Percentiles rank a stretch among this genome's conserved stretches.
These are phyloP conservation scores for Oryza nivara DNA, from an alignment of 176 grass and related monocot genomes.

Conservation along the genomic window DNA sequence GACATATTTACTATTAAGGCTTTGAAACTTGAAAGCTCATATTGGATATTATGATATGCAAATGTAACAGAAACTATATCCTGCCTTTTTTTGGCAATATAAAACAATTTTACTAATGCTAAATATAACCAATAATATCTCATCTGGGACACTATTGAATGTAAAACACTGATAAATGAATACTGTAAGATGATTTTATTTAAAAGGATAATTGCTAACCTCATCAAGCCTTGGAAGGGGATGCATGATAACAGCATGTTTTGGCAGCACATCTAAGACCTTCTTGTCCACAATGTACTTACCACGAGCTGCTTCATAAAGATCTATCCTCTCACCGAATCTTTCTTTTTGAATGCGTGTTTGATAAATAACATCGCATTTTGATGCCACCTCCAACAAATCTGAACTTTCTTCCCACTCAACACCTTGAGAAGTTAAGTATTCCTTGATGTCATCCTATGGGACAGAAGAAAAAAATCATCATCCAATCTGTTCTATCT, in stretches of 20 bases:
- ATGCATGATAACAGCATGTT: conserved; percentile 88
- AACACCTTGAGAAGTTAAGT: conserved; percentile 70
- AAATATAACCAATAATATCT: neutral
- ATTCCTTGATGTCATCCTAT: conserved; percentile 93
- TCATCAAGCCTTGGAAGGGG: conserved; percentile 94
- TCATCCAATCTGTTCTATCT: conserved; percentile 11
- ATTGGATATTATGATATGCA: neutral
- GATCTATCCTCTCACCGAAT: conserved; percentile 89
- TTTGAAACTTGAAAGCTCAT: neutral
- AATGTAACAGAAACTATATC: neutral
- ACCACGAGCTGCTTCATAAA: conserved; percentile 82
- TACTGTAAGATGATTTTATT: neutral
- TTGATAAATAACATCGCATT: conserved; percentile 90
- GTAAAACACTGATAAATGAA: neutral
- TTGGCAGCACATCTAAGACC: conserved; percentile 80
- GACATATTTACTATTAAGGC: neutral
- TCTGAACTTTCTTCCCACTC: conserved; percentile 95
- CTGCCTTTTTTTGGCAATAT: neutral
- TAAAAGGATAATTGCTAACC: conserved; percentile 49
- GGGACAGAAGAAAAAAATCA: conserved; percentile 6
- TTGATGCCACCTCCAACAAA: conserved; percentile 85
- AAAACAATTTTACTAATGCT: neutral
- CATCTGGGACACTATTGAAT: neutral
- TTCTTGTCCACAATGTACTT: conserved; percentile 93
- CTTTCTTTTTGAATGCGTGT: conserved; percentile 93